Percentiles rank a stretch among this genome's conserved stretches.
These are phyloP conservation scores for Russula vinacea DNA, from an alignment of 768 basidiomycete genomes.

Conservation along the genomic window DNA sequence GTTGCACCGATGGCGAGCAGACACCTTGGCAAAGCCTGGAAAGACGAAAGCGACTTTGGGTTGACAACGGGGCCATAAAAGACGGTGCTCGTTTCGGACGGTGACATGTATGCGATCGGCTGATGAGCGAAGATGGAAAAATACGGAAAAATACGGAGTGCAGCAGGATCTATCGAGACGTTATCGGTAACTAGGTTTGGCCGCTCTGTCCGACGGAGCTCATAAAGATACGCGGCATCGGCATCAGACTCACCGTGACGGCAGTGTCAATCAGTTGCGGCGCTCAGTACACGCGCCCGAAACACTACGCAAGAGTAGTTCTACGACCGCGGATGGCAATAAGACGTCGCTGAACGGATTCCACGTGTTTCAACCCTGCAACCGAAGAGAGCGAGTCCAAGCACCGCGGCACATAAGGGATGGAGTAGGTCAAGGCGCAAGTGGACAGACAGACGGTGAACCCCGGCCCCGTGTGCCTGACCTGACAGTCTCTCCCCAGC, in stretches of 20 bases:
- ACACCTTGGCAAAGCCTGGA: slow-evolving; percentile 48
- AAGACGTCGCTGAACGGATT: not conserved
- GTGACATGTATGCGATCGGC: not conserved
- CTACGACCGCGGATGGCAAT: slow-evolving; percentile 11
- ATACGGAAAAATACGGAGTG: not conserved
- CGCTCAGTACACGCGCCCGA: slow-evolving; percentile 11
- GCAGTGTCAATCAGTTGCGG: not conserved
- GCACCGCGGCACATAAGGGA: not conserved
- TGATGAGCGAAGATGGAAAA: not conserved
- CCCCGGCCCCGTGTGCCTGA: slow-evolving; percentile 9
- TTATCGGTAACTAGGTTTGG: not conserved
- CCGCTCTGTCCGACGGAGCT: not conserved
- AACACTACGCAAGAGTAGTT: not conserved
- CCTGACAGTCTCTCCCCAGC: slow-evolving; percentile 5
- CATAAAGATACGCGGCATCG: not conserved
- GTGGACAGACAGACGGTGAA: not conserved
- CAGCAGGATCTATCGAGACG: no score
- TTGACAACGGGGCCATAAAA: slow-evolving; percentile 61
- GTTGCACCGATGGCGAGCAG: slow-evolving; percentile 50
- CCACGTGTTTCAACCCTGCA: not conserved
- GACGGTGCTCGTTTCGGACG: slow-evolving; percentile 28
- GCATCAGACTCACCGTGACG: not conserved
- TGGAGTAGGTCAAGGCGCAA: not conserved
- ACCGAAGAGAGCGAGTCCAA: not conserved
- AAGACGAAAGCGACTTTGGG: slow-evolving; percentile 45